Conservation (phyloP, 495 filamentous ascomycete genomes). For the Usnea hakonensis region DNA sequence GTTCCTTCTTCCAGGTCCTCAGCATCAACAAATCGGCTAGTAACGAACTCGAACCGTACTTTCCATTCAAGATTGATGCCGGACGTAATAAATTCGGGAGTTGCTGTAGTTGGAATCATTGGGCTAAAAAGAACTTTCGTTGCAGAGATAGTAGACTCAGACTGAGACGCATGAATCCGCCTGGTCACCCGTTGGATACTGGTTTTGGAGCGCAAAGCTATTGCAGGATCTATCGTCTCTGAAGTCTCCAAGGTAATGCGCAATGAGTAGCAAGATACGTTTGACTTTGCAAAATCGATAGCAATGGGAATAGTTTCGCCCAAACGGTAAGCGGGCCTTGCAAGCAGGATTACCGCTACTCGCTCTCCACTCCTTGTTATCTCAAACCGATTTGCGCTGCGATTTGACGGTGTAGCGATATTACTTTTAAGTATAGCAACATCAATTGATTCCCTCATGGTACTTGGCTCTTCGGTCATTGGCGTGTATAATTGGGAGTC, state of each 20-base stretch:
- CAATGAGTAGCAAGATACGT: constrained; percentile 72
- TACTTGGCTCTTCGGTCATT: constrained; percentile 38
- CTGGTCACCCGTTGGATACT: constrained; percentile 82
- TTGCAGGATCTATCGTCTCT: constrained; percentile 65
- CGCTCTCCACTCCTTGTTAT: constrained; percentile 81
- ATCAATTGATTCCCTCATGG: constrained; percentile 81
- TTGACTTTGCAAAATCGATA: constrained; percentile 68
- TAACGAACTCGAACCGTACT: constrained; percentile 82
- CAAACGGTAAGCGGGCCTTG: constrained; percentile 83
- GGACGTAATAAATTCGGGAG: constrained; percentile 82
- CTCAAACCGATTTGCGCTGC: constrained; percentile 80
- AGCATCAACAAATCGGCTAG: constrained; percentile 34
- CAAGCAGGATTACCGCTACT: constrained; percentile 79
- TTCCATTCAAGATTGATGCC: constrained; percentile 82
- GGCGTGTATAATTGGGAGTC: constrained; percentile 41
- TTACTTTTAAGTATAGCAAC: constrained; percentile 80
- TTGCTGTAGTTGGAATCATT: constrained; percentile 70
- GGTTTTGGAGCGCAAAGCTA: constrained; percentile 76
- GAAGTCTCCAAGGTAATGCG: constrained; percentile 68
- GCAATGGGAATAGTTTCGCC: constrained; percentile 78
- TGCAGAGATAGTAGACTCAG: constrained; percentile 74
- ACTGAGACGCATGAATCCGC: constrained; percentile 63
- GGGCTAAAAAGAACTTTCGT: constrained; percentile 70
- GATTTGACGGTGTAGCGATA: constrained; percentile 47
- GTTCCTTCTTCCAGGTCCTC: constrained; percentile 32